phyloP scores from a whole-genome alignment of 768 basidiomycete genomes.

The Lentinula raphanica region DNA sequence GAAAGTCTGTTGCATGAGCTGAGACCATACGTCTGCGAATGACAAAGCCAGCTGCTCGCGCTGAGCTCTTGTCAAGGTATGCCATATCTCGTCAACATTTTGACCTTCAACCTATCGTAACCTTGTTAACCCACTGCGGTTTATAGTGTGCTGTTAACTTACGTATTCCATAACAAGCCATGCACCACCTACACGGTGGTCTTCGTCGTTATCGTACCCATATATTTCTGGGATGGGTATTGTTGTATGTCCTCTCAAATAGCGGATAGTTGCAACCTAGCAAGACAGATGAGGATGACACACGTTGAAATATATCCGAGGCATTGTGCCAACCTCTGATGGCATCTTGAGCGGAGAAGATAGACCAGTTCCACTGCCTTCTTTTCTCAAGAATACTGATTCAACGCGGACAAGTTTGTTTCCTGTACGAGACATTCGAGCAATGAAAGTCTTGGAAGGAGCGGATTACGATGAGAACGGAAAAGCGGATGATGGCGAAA shows the following conservation, averaged over 20 bases:
- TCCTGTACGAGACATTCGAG: background rate
- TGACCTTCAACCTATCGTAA: background rate
- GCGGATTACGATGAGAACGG: background rate
- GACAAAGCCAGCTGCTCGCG: conserved; percentile 2
- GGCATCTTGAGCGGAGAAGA: conserved; percentile 2
- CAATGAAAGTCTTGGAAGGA: conserved; percentile 1
- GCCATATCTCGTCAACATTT: background rate
- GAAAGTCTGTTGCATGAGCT: conserved; percentile 7
- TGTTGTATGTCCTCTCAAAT: conserved; percentile 4
- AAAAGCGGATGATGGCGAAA: background rate
- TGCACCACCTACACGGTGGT: conserved; percentile 9
- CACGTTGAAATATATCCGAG: background rate
- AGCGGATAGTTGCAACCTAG: conserved; percentile 11
- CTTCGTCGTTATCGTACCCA: conserved; percentile 7
- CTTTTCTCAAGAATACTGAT: background rate
- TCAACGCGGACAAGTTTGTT: conserved; percentile 4
- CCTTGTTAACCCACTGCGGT: background rate
- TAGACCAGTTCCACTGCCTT: background rate
- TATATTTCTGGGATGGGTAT: conserved; percentile 10
- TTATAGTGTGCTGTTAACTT: background rate
- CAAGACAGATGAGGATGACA: background rate
- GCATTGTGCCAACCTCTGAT: conserved; percentile 3
- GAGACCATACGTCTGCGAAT: conserved; percentile 9
- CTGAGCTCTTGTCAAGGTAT: background rate
- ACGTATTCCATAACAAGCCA: conserved; percentile 15